Percentiles rank a stretch among this genome's conserved stretches.
Conservation (phyloP, 1,284 basidiomycete species). For the Leccinum variabile region DNA sequence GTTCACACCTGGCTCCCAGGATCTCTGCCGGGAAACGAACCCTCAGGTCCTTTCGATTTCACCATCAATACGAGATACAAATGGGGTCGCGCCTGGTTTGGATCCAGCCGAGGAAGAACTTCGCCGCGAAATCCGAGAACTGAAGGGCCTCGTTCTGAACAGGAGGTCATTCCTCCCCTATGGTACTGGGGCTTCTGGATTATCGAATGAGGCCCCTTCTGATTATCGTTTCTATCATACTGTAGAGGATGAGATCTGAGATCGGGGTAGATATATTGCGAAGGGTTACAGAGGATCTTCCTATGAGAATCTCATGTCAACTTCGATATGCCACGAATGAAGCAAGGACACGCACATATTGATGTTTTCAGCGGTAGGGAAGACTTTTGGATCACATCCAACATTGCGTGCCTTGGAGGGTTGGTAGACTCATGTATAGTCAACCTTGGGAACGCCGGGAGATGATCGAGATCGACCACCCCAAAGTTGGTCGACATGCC, state of each 20-base stretch:
- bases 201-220: conserved; percentile 5
- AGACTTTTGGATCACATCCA: conserved; percentile 68
- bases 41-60: conserved; percentile 48
- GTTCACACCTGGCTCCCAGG: conserved; percentile 22
- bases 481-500: conserved; percentile 60
- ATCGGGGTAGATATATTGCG: neutral
- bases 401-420: conserved; percentile 55
- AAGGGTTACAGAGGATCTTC: neutral
- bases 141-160: conserved; percentile 57
- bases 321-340: neutral
- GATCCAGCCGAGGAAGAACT: conserved; percentile 44
- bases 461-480: conserved; percentile 52
- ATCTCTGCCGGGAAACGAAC: conserved; percentile 42
- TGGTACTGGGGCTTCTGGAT: neutral
- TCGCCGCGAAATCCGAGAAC: conserved; percentile 49
- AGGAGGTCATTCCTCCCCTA: conserved; percentile 36
- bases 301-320: conserved; percentile 1
- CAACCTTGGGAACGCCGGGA: conserved; percentile 62
- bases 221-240: neutral
- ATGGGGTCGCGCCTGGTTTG: conserved; percentile 6
- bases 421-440: conserved; percentile 74
- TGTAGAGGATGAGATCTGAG: neutral
- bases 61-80: conserved; percentile 33
- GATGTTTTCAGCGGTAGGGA: conserved; percentile 67
- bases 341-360: conserved; percentile 40